These are phyloP conservation scores for Brassica rapa DNA, from an alignment of 345 rosid genomes.

Conservation along the genomic window DNA sequence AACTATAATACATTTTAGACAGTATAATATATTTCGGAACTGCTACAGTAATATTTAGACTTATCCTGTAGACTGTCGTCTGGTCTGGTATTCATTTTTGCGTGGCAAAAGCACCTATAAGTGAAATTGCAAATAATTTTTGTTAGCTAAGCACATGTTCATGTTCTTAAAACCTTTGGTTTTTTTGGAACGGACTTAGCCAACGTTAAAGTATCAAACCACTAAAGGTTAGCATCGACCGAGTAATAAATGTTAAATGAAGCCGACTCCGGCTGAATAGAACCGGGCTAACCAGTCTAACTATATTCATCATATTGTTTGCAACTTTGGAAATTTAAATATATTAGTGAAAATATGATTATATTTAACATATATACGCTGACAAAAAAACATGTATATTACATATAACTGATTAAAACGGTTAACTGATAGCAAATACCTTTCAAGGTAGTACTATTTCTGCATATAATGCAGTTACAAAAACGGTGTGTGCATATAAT, in stretches of 20 bases:
- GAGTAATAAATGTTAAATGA: background rate
- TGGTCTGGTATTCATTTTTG: background rate
- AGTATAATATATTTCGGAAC: background rate
- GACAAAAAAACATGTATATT: background rate
- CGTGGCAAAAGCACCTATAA: background rate
- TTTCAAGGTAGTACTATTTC: background rate
- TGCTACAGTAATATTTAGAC: background rate
- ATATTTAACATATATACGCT: too few species aligned
- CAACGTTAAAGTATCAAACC: background rate
- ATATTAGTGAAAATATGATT: too few species aligned
- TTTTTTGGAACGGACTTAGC: background rate
- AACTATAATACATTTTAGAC: background rate
- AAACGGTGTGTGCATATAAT: too few species aligned
- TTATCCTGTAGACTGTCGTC: background rate
- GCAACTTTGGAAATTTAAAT: too few species aligned
- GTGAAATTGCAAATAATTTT: background rate
- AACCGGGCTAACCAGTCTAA: background rate
- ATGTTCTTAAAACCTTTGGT: background rate
- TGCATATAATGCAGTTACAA: too few species aligned
- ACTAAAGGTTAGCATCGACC: background rate
- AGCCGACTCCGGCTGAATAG: background rate
- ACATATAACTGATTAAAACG: background rate
- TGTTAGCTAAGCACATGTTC: background rate
- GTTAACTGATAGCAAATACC: background rate
- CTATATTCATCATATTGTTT: too few species aligned